These are phyloP conservation scores for Botrytis fabae DNA, from an alignment of 2,329 filamentous ascomycete genomes.

Conservation along the genomic window DNA sequence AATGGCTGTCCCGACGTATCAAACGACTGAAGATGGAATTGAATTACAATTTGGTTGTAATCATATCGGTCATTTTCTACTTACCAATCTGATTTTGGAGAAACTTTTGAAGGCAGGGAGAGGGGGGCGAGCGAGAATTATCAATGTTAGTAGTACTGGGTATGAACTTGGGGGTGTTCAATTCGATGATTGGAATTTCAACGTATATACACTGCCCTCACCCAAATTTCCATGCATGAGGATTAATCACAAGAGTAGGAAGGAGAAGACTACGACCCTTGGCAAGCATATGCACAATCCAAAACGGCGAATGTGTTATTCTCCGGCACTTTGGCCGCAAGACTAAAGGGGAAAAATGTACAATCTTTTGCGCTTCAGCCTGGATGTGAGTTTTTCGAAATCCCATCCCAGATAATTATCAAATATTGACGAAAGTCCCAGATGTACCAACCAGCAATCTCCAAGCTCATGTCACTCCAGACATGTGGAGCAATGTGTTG, in stretches of 20 bases:
- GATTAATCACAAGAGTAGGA: not conserved
- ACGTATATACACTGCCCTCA: not conserved
- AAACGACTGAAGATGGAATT: constrained; percentile 45
- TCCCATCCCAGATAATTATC: not conserved
- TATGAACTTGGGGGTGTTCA: constrained; percentile 41
- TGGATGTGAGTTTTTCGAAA: constrained; percentile 31
- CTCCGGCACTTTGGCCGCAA: constrained; percentile 11
- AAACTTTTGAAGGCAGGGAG: constrained; percentile 20
- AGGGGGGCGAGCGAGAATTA: constrained; percentile 24
- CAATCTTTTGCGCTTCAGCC: constrained; percentile 19
- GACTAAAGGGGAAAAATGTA: constrained; percentile 24
- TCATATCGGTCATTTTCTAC: constrained; percentile 55
- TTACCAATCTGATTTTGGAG: constrained; percentile 49
- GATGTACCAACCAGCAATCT: constrained; percentile 28
- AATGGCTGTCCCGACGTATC: constrained; percentile 43
- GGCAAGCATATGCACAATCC: constrained; percentile 46
- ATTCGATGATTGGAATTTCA: constrained; percentile 39
- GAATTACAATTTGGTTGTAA: constrained; percentile 55
- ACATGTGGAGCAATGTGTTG: constrained; percentile 20
- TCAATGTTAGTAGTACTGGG: constrained; percentile 40
- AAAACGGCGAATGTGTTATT: constrained; percentile 47
- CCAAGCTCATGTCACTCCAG: constrained; percentile 24
- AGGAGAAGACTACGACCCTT: constrained; percentile 35
- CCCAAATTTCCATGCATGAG: too few relatives aligned
- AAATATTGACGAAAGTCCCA: not conserved